Evolutionary conservation across 306 rosid species (phyloP).

Genomic region (Prosopis cineraria): DNA sequence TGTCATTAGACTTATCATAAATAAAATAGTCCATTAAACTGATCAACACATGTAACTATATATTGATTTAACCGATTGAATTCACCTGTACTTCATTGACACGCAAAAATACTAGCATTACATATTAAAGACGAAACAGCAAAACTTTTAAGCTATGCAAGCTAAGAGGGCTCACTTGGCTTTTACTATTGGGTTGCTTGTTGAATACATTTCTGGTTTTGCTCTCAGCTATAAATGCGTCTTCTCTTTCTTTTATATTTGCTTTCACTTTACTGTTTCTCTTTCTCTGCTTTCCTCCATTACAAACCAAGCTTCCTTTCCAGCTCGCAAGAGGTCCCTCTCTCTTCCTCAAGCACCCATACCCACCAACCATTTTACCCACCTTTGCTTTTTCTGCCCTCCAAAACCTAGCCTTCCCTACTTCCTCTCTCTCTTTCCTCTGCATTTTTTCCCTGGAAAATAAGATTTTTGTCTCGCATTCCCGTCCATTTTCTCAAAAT

Average conservation of each 20-base stretch:
- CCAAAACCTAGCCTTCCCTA: slow-evolving; percentile 30
- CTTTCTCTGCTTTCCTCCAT: slow-evolving; percentile 65
- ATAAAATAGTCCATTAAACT: no score
- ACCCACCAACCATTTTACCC: slow-evolving; percentile 72
- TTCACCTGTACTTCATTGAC: no score
- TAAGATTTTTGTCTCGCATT: slow-evolving; percentile 64
- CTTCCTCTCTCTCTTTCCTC: slow-evolving; percentile 27
- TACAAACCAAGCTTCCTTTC: slow-evolving; percentile 76
- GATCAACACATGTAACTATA: no score
- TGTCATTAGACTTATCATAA: no score
- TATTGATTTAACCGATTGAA: no score
- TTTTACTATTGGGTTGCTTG: slow-evolving; percentile 38
- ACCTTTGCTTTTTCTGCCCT: slow-evolving; percentile 44
- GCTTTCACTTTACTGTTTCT: slow-evolving; percentile 64
- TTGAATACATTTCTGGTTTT: slow-evolving; percentile 38
- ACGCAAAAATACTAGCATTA: no score
- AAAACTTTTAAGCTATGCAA: background rate
- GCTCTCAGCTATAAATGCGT: slow-evolving; percentile 40
- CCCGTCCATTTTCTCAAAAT: slow-evolving; percentile 32
- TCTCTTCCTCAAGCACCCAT: slow-evolving; percentile 40
- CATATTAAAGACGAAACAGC: background rate
- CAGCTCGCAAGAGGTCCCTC: slow-evolving; percentile 65
- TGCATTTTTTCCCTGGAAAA: slow-evolving; percentile 46
- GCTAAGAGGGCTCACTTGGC: slow-evolving; percentile 14
- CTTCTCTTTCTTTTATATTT: slow-evolving; percentile 37